These are phyloP conservation scores for Eragrostis tef DNA, from an alignment of 202 grass and related monocot genomes.

Conservation along the genomic window DNA sequence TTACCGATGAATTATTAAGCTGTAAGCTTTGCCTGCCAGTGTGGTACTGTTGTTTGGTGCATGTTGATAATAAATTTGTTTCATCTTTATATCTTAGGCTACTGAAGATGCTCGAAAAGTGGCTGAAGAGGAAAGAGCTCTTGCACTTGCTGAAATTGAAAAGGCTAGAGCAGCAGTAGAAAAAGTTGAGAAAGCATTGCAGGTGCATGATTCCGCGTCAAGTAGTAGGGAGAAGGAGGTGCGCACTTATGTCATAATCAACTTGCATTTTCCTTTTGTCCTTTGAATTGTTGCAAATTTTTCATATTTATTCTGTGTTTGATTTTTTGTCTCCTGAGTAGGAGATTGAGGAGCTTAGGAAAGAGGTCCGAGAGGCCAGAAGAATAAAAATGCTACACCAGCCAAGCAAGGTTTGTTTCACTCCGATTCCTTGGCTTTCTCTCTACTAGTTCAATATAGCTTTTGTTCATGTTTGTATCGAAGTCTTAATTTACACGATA, in stretches of 20 bases:
- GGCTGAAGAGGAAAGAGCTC: constrained; percentile 84
- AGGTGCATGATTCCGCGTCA: constrained; percentile 61
- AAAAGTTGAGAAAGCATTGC: constrained; percentile 79
- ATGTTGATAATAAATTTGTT: neutral
- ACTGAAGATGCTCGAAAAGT: constrained; percentile 94
- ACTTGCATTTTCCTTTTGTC: constrained; percentile 46
- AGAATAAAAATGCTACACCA: constrained; percentile 99
- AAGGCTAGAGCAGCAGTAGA: constrained; percentile 74
- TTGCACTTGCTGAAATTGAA: constrained; percentile 90
- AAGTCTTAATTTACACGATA: neutral
- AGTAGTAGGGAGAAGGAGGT: constrained; percentile 73
- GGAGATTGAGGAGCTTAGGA: constrained; percentile 84
- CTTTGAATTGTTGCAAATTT: constrained; percentile 32
- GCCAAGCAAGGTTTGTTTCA: constrained; percentile 87
- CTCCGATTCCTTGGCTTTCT: neutral
- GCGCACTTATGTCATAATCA: constrained; percentile 36
- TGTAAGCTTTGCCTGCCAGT: neutral
- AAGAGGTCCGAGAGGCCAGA: constrained; percentile 92
- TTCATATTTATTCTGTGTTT: constrained; percentile 8
- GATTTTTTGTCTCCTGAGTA: constrained; percentile 29
- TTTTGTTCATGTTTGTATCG: neutral
- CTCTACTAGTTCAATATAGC: neutral
- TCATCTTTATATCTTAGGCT: constrained; percentile 62
- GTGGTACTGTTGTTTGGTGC: neutral
- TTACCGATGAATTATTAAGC: neutral